These are phyloP conservation scores for Dovyalis caffra DNA, from an alignment of 345 rosid genomes.

Conservation along the genomic window DNA sequence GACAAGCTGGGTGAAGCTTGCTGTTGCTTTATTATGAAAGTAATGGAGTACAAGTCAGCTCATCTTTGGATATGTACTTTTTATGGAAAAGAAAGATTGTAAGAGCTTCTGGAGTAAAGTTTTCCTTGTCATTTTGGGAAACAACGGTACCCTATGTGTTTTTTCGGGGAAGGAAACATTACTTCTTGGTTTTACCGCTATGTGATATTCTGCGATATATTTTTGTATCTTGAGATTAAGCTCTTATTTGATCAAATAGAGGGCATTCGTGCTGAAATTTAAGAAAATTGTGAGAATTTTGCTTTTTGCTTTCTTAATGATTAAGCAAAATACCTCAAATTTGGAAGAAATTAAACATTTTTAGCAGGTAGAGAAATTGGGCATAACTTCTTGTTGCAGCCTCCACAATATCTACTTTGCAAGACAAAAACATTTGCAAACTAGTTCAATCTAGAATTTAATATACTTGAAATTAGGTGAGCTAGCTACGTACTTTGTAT, in stretches of 20 bases:
- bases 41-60: background rate
- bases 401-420: background rate
- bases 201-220: too few species aligned
- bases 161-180: too few species aligned
- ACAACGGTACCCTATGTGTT: background rate
- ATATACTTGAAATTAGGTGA: background rate
- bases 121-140: background rate
- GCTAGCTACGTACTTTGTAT: background rate
- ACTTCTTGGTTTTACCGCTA: too few species aligned
- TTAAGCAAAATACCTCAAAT: too few species aligned
- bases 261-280: too few species aligned
- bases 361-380: too few species aligned
- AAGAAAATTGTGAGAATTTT: too few species aligned
- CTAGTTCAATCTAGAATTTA: background rate
- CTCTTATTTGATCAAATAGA: too few species aligned
- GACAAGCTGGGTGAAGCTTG: conserved; percentile 9
- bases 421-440: background rate
- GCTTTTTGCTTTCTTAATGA: too few species aligned
- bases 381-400: too few species aligned
- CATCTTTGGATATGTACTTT: background rate
- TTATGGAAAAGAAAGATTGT: background rate
- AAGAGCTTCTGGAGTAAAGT: background rate
- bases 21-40: background rate
- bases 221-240: too few species aligned
- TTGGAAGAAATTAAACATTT: too few species aligned